These are phyloP conservation scores for Fonsecaea multimorphosa DNA, from an alignment of 2,329 filamentous ascomycete genomes.

Conservation along the genomic window DNA sequence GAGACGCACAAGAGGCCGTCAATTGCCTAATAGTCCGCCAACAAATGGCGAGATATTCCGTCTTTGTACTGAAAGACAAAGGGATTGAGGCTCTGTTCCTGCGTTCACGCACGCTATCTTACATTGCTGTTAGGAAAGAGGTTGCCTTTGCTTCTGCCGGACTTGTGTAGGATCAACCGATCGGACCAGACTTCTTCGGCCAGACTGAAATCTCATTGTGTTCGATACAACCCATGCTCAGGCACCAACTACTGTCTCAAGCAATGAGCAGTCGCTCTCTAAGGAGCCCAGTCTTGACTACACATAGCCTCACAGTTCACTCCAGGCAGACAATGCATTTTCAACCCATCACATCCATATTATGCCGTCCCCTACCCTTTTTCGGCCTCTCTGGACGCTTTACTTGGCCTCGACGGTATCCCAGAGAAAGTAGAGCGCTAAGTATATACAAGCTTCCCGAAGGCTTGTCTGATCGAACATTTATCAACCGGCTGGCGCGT, in stretches of 20 bases:
- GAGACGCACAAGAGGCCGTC: no score
- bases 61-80: no score
- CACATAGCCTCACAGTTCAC: not conserved
- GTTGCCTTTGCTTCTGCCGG: not conserved
- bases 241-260: not conserved
- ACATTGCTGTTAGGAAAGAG: not conserved
- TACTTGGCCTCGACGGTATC: not conserved
- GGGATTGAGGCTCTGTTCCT: no score
- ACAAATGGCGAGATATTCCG: no score
- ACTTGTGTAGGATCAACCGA: not conserved
- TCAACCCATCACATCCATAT: not conserved
- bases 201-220: not conserved
- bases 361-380: not conserved
- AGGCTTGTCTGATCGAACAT: not conserved
- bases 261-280: not conserved
- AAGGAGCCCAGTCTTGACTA: no score
- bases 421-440: not conserved
- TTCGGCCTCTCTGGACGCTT: not conserved
- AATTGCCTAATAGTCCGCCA: no score
- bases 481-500: not conserved
- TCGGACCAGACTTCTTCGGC: not conserved
- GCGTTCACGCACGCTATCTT: not conserved
- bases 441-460: not conserved
- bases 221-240: not conserved
- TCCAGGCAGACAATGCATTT: not conserved